Conservation (phyloP, 805 yeast genomes). For the Spathaspora girioi region DNA sequence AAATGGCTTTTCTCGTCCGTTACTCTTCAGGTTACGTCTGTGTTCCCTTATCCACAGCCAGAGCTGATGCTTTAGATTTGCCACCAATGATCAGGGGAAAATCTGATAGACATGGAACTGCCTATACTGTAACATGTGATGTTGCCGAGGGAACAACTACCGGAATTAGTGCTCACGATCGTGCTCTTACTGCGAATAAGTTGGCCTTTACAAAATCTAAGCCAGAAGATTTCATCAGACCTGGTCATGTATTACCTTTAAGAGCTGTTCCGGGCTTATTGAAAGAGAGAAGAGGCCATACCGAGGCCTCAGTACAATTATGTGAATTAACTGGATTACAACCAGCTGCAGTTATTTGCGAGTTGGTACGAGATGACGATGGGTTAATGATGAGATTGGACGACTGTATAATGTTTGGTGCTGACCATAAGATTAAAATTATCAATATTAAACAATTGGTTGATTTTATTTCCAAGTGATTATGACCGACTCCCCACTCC, state of each 20-base stretch:
- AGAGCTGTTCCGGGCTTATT: constrained; percentile 88
- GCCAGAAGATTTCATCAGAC: constrained; percentile 73
- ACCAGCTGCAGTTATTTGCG: constrained; percentile 92
- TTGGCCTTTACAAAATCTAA: constrained; percentile 60
- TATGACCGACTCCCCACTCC: no score
- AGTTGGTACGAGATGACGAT: constrained; percentile 86
- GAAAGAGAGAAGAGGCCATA: constrained; percentile 83
- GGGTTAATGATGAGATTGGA: constrained; percentile 93
- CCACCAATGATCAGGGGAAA: constrained; percentile 69
- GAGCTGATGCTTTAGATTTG: constrained; percentile 77
- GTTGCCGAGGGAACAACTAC: constrained; percentile 87
- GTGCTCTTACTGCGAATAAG: constrained; percentile 75
- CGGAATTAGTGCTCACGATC: constrained; percentile 92
- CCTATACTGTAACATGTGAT: constrained; percentile 92
- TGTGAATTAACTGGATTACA: constrained; percentile 70
- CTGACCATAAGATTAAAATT: constrained; percentile 58
- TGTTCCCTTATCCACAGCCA: constrained; percentile 73
- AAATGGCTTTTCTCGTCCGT: constrained; percentile 93
- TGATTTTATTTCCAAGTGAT: constrained; percentile 18
- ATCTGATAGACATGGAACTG: constrained; percentile 90
- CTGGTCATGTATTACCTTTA: constrained; percentile 93
- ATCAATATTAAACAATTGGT: constrained; percentile 77
- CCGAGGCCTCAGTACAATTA: constrained; percentile 94
- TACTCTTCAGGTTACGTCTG: constrained; percentile 90
- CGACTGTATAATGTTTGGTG: constrained; percentile 74